phyloP scores from a whole-genome alignment of 352 stramenopile genomes.

The Globisporangium mamillatum region DNA sequence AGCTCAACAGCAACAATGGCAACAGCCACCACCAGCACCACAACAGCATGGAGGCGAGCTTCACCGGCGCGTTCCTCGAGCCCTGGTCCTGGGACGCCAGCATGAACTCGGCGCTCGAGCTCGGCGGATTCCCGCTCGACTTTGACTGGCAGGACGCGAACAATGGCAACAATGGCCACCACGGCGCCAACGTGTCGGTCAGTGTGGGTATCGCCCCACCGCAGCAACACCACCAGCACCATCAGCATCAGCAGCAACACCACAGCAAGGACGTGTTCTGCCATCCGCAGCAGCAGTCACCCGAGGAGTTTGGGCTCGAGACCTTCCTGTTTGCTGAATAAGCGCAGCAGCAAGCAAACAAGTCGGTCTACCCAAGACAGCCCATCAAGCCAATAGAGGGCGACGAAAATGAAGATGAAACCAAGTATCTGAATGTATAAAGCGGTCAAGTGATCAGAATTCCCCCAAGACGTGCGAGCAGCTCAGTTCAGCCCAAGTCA shows the following conservation, averaged over 20 bases:
- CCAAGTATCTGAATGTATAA: background rate
- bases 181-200: slow-evolving; percentile 16
- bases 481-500: background rate
- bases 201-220: slow-evolving; percentile 18
- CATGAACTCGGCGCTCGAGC: slow-evolving; percentile 40
- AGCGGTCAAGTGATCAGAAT: background rate
- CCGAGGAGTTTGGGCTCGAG: slow-evolving; percentile 66
- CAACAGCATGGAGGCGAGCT: slow-evolving; percentile 27
- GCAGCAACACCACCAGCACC: slow-evolving; percentile 21
- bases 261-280: slow-evolving; percentile 25
- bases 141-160: slow-evolving; percentile 45
- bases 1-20: background rate
- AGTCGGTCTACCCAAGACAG: background rate
- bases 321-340: slow-evolving; percentile 69
- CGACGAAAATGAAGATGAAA: background rate
- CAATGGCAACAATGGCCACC: slow-evolving; percentile 15
- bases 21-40: slow-evolving; percentile 13
- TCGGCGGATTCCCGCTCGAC: slow-evolving; percentile 42
- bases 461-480: background rate
- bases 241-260: slow-evolving; percentile 25
- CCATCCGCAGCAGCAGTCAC: slow-evolving; percentile 40
- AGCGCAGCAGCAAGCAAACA: slow-evolving; percentile 17
- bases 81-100: slow-evolving; percentile 64
- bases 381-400: background rate
- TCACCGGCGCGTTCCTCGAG: slow-evolving; percentile 55